These are phyloP conservation scores for Fusarium scirpi DNA, from an alignment of 2,329 filamentous ascomycete species.

Conservation along the genomic window DNA sequence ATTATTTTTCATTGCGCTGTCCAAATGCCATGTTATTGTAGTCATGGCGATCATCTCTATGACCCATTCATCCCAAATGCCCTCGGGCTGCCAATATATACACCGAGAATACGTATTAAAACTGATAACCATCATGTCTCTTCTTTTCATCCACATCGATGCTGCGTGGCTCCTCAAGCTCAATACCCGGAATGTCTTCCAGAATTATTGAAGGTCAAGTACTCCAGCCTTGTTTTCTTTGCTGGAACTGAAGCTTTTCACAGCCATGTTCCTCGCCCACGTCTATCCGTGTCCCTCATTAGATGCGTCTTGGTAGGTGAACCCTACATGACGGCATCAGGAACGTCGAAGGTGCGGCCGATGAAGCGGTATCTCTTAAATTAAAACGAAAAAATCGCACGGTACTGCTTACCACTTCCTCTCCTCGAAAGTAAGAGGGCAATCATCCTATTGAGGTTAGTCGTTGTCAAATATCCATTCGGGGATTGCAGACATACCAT, in stretches of 20 bases:
- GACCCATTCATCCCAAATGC: conserved; percentile 39
- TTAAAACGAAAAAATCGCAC: conserved; percentile 8
- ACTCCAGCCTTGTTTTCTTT: neutral
- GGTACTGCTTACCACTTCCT: conserved; percentile 58
- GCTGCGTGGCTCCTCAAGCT: conserved; percentile 10
- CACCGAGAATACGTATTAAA: conserved; percentile 49
- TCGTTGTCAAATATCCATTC: neutral
- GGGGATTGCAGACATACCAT: conserved; percentile 70
- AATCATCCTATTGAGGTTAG: conserved; percentile 75
- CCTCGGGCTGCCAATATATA: conserved; percentile 43
- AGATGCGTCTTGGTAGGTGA: neutral
- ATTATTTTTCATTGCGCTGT: conserved; percentile 36
- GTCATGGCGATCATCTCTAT: conserved; percentile 36
- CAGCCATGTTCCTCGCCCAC: conserved; percentile 13
- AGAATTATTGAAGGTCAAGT: neutral
- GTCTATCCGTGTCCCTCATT: conserved; percentile 14
- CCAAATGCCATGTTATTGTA: conserved; percentile 37
- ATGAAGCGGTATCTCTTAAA: conserved; percentile 12
- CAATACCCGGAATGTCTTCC: neutral
- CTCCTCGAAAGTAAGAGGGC: conserved; percentile 78
- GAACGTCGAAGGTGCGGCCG: conserved; percentile 2
- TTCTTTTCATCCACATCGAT: conserved; percentile 23
- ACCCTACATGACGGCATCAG: neutral
- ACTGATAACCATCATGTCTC: conserved; percentile 43
- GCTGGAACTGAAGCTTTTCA: neutral